These are phyloP conservation scores for Taphrina sp. DNA, from an alignment of 1,139 yeast genomes.

Conservation along the genomic window DNA sequence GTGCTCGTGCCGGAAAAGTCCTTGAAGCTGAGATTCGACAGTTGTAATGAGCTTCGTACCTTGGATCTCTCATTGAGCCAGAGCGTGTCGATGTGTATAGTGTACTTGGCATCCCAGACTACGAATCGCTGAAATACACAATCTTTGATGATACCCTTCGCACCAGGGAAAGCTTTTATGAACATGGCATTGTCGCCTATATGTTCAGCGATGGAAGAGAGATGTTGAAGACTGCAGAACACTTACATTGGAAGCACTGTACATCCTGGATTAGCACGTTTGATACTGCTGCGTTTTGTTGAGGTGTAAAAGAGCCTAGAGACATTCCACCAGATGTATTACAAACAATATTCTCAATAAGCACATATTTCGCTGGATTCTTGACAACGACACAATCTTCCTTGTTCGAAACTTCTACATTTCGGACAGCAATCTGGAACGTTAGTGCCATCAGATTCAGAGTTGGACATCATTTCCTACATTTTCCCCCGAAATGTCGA, in stretches of 20 bases:
- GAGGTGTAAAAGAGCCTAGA: slow-evolving; percentile 17
- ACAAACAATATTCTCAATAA: slow-evolving; percentile 7
- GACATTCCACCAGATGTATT: slow-evolving; percentile 1
- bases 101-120: slow-evolving; percentile 4
- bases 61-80: too few relatives aligned
- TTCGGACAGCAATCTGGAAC: too few relatives aligned
- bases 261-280: slow-evolving; percentile 2
- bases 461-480: too few relatives aligned
- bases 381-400: slow-evolving; percentile 12
- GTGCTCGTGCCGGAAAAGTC: neutral
- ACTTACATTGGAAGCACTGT: slow-evolving; percentile 9
- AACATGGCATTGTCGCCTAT: slow-evolving; percentile 5
- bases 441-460: too few relatives aligned
- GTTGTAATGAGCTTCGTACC: too few relatives aligned
- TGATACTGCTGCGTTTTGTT: neutral
- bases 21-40: slow-evolving; percentile 8
- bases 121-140: neutral
- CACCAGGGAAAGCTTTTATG: slow-evolving; percentile 1
- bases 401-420: slow-evolving; percentile 3
- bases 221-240: neutral
- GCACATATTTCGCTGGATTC: slow-evolving; percentile 5
- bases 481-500: slow-evolving; percentile 9
- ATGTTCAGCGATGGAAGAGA: neutral
- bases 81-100: neutral
- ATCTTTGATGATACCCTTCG: neutral